phyloP scores from a whole-genome alignment of 208 protist genomes.

The Naegleria lovaniensis region DNA sequence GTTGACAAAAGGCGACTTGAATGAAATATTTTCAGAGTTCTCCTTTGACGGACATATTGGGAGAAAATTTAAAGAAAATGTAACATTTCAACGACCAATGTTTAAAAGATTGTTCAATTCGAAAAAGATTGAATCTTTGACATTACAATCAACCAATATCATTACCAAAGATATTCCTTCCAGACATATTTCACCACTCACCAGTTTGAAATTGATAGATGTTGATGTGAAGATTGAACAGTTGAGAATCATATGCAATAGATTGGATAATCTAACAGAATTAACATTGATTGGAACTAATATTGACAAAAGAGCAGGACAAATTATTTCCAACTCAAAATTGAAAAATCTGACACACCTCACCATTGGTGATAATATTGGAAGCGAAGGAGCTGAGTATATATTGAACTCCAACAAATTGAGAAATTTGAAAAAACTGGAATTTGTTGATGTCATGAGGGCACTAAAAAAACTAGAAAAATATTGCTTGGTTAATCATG shows the following conservation, averaged over 20 bases:
- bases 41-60: too few species aligned
- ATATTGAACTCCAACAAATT: neutral
- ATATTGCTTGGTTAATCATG: neutral
- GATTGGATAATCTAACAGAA: neutral
- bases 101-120: neutral
- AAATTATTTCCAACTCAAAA: neutral
- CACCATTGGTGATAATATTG: neutral
- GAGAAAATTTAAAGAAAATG: neutral
- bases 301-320: neutral
- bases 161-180: neutral
- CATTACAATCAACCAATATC: neutral
- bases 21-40: neutral
- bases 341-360: neutral
- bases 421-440: neutral
- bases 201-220: neutral
- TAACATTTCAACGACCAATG: neutral
- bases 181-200: neutral
- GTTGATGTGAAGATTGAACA: neutral
- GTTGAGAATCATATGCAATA: neutral
- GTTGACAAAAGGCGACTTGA: neutral
- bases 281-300: neutral
- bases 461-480: too few species aligned
- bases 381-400: neutral
- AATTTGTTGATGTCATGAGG: neutral
- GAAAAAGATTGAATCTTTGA: neutral